Percentiles rank a stretch among this genome's conserved stretches.
These are phyloP conservation scores for Candida tallmaniae DNA, from an alignment of 805 yeast genomes.

Conservation along the genomic window DNA sequence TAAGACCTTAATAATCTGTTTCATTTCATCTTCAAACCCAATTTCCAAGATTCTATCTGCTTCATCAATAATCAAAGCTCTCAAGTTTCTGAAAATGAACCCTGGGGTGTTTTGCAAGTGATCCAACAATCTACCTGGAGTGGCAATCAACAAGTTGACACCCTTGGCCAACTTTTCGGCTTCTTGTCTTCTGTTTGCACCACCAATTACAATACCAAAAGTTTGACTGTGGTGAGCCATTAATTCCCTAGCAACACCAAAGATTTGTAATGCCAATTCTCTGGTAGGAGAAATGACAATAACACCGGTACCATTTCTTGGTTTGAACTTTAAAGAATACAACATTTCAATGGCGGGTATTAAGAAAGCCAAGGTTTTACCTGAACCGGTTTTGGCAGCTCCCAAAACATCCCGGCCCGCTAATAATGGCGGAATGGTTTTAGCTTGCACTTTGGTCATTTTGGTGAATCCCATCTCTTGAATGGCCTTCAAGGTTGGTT, in stretches of 20 bases:
- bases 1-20: constrained; percentile 86
- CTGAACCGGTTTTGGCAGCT: constrained; percentile 99
- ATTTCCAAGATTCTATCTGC: constrained; percentile 97
- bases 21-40: constrained; percentile 99
- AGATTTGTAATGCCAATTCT: constrained; percentile 94
- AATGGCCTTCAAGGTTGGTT: constrained; percentile 77
- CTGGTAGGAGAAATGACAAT: constrained; percentile 95
- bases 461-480: constrained; percentile 82
- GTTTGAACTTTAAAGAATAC: constrained; percentile 87
- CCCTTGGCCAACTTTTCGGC: constrained; percentile 93
- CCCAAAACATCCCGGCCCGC: constrained; percentile 98
- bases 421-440: constrained; percentile 92
- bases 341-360: constrained; percentile 94
- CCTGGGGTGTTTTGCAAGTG: constrained; percentile 95
- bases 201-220: constrained; percentile 95
- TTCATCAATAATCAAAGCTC: constrained; percentile 92
- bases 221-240: constrained; percentile 91
- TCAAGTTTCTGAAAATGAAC: constrained; percentile 88
- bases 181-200: constrained; percentile 96
- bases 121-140: constrained; percentile 96
- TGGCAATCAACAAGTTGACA: constrained; percentile 89
- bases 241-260: constrained; percentile 94
- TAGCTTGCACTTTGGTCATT: constrained; percentile 93
- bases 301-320: constrained; percentile 97
- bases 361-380: constrained; percentile 93